These are phyloP conservation scores for Curvularia sp. DNA, from an alignment of 2,329 filamentous ascomycete genomes.

Conservation along the genomic window DNA sequence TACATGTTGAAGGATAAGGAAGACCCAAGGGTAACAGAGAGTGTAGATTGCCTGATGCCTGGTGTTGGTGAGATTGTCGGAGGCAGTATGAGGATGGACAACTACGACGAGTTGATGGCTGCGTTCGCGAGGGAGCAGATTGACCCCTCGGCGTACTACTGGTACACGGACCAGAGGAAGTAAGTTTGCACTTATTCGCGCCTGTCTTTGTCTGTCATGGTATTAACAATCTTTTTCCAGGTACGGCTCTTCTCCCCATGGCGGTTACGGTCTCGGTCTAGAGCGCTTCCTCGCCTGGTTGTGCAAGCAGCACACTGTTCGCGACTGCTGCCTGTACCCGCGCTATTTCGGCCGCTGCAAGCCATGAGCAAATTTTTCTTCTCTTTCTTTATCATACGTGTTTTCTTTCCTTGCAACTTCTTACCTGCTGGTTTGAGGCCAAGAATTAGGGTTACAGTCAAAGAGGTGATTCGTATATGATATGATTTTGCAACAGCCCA, in stretches of 20 bases:
- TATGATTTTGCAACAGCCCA: neutral
- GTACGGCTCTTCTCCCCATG: slow-evolving; percentile 91
- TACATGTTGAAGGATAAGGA: slow-evolving; percentile 92
- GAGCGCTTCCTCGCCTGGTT: slow-evolving; percentile 79
- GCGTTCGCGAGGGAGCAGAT: slow-evolving; percentile 90
- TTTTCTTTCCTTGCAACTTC: neutral
- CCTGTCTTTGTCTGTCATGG: neutral
- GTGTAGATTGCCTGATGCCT: slow-evolving; percentile 86
- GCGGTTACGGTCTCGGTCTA: slow-evolving; percentile 89
- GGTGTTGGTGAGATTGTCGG: slow-evolving; percentile 97
- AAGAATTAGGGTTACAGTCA: neutral
- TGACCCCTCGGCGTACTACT: slow-evolving; percentile 87
- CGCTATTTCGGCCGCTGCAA: slow-evolving; percentile 83
- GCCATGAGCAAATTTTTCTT: slow-evolving; percentile 60
- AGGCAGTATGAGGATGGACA: slow-evolving; percentile 94
- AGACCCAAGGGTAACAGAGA: slow-evolving; percentile 88
- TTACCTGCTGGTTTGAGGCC: neutral
- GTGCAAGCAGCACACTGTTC: slow-evolving; percentile 70
- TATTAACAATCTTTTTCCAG: slow-evolving; percentile 54
- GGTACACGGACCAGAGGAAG: slow-evolving; percentile 98
- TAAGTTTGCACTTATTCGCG: slow-evolving; percentile 58
- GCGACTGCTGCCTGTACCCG: slow-evolving; percentile 77
- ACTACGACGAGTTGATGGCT: slow-evolving; percentile 81
- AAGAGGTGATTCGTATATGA: neutral
- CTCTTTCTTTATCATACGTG: neutral